Evolutionary conservation across 208 protist species (phyloP).

Genomic region (Leishmania guyanensis): DNA sequence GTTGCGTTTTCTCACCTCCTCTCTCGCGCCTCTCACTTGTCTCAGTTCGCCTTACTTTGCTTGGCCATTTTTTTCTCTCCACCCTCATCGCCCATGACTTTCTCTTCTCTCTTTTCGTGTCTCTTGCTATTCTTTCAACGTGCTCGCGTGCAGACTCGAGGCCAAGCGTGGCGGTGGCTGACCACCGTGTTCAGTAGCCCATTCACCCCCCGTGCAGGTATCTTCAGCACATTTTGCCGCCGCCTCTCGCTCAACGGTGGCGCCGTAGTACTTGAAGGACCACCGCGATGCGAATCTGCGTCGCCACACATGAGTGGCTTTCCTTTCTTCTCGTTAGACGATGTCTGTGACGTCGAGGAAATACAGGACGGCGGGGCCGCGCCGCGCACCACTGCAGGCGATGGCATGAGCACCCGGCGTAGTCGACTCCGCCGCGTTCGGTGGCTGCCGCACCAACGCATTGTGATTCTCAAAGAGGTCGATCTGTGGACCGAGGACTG

Average conservation of each 20-base stretch:
- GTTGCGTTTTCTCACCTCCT: not conserved
- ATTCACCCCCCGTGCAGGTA: not conserved
- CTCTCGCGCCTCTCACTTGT: not conserved
- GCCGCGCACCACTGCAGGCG: not conserved
- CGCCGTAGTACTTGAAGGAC: not conserved
- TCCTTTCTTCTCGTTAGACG: constrained; percentile 23
- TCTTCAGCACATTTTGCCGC: not conserved
- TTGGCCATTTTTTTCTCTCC: not conserved
- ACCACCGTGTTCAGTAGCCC: not conserved
- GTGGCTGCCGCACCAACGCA: constrained; percentile 16
- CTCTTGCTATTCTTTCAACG: not conserved
- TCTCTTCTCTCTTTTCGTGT: not conserved
- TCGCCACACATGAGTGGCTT: constrained; percentile 16
- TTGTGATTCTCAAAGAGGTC: constrained; percentile 60
- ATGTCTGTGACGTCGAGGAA: constrained; percentile 27
- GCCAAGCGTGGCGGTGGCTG: not conserved
- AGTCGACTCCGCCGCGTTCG: constrained; percentile 44
- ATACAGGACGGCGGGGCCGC: not conserved
- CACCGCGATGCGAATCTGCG: not conserved
- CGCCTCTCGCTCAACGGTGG: not conserved
- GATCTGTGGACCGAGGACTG: constrained; percentile 36
- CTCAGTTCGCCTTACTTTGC: not conserved
- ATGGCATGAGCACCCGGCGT: constrained; percentile 2
- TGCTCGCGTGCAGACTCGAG: not conserved
- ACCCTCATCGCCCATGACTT: not conserved